phyloP scores from a whole-genome alignment of 73 alveolate species.

The Loxodes magnus region DNA sequence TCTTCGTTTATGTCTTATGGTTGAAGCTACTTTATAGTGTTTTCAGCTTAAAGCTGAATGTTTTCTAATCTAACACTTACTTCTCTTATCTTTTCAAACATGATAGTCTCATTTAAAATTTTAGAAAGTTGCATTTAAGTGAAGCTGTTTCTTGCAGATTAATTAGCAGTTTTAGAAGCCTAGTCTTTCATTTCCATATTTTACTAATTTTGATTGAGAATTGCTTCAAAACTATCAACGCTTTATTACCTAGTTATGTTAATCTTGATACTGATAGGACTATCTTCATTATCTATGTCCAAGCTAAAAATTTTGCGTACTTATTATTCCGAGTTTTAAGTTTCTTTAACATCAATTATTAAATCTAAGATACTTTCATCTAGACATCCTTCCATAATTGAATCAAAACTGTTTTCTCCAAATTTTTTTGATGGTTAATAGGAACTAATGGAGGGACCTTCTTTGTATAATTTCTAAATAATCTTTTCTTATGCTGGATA shows the following conservation, averaged over 20 bases:
- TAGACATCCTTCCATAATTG: neutral
- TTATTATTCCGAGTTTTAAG: neutral
- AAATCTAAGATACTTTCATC: neutral
- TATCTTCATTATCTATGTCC: neutral
- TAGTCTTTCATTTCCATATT: too few species aligned
- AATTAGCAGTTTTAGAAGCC: too few species aligned
- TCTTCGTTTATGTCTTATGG: neutral
- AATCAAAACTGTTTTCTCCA: neutral
- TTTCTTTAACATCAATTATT: neutral
- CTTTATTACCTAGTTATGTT: neutral
- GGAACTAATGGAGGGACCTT: neutral
- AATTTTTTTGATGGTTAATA: neutral
- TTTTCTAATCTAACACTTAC: too few species aligned
- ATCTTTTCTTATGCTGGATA: too few species aligned
- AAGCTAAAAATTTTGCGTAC: neutral
- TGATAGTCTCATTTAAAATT: too few species aligned
- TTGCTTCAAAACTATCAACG: too few species aligned
- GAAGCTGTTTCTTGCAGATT: too few species aligned
- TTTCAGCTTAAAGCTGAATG: too few species aligned
- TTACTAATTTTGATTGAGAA: too few species aligned
- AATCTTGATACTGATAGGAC: neutral
- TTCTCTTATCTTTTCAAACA: too few species aligned
- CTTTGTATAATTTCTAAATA: too few species aligned
- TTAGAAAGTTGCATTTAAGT: too few species aligned
- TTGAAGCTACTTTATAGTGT: neutral